A percentile compares a stretch with the other conserved stretches of the same genome.
Evolutionary conservation across 2,329 filamentous ascomycete species (phyloP).

Genomic region (Ophiostoma piceae): DNA sequence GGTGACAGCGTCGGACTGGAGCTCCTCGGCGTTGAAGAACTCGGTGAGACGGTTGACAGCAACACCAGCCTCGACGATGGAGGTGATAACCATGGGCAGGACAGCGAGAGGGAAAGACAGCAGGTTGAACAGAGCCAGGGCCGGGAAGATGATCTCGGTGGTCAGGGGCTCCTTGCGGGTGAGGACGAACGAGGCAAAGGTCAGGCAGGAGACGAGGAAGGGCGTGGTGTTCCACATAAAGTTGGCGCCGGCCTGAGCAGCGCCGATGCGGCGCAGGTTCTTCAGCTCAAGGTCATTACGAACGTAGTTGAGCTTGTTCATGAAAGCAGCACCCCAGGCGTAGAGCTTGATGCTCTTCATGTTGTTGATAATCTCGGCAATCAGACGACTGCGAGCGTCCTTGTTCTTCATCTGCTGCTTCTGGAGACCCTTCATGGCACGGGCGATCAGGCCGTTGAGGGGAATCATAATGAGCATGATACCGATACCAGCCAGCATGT

Average conservation of each 20-base stretch:
- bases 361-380: conserved; percentile 97
- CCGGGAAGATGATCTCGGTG: conserved; percentile 93
- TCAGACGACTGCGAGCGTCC: conserved; percentile 83
- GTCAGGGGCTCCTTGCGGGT: conserved; percentile 75
- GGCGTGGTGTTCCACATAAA: conserved; percentile 98
- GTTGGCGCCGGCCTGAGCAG: conserved; percentile 87
- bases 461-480: conserved; percentile 98
- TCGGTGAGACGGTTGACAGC: conserved; percentile 79
- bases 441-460: conserved; percentile 84
- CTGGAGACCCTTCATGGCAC: conserved; percentile 89
- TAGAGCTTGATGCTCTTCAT: conserved; percentile 99
- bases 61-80: conserved; percentile 92
- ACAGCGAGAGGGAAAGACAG: conserved; percentile 92
- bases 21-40: conserved; percentile 81
- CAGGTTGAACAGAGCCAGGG: conserved; percentile 88
- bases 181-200: conserved; percentile 89
- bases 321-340: conserved; percentile 94
- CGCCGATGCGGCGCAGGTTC: conserved; percentile 92
- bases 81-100: conserved; percentile 94
- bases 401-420: conserved; percentile 99
- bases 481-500: conserved; percentile 90
- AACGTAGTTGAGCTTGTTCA: conserved; percentile 94
- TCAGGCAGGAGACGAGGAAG: conserved; percentile 94
- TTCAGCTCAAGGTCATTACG: conserved; percentile 94
- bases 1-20: conserved; percentile 77